Conservation (phyloP, 495 filamentous ascomycete genomes). For the Thermothielavioides terrestris region DNA sequence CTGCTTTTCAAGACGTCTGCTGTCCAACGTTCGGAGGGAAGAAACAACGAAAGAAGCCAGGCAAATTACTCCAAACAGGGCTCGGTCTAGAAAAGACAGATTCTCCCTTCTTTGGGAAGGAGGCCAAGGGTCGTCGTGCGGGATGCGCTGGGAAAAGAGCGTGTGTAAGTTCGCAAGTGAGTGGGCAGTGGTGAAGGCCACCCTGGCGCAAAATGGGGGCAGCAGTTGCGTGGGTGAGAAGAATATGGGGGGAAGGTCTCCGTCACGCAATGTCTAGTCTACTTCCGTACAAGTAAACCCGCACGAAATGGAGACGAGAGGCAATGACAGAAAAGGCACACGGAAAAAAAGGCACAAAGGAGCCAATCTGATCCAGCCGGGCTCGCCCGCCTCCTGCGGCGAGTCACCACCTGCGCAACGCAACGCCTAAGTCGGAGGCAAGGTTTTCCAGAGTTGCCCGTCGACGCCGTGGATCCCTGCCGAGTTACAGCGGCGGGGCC, state of each 20-base stretch:
- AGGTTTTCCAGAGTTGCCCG: constrained; percentile 14
- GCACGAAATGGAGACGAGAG: not conserved
- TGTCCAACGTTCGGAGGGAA: not conserved
- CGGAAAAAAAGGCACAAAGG: not conserved
- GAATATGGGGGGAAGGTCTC: no score
- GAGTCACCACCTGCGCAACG: constrained; percentile 10
- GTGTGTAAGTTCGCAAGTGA: not conserved
- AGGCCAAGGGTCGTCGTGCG: not conserved
- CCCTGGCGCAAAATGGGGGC: not conserved
- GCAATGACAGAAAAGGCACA: not conserved
- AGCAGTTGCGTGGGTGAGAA: not conserved
- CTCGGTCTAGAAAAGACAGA: constrained; percentile 1
- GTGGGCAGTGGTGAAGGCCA: constrained; percentile 5
- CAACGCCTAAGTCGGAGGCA: constrained; percentile 26
- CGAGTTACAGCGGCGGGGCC: not conserved
- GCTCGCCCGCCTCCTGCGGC: not conserved
- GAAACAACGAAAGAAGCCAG: not conserved
- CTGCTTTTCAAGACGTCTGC: constrained; percentile 3
- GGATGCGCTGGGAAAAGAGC: constrained; percentile 2
- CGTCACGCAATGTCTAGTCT: no score
- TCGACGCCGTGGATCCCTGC: not conserved
- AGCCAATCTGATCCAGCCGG: not conserved
- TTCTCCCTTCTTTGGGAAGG: not conserved
- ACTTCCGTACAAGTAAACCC: not conserved
- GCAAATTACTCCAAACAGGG: not conserved